Evolutionary conservation across 495 filamentous ascomycete genomes (phyloP).

Genomic region (Cercophora newfieldiana): DNA sequence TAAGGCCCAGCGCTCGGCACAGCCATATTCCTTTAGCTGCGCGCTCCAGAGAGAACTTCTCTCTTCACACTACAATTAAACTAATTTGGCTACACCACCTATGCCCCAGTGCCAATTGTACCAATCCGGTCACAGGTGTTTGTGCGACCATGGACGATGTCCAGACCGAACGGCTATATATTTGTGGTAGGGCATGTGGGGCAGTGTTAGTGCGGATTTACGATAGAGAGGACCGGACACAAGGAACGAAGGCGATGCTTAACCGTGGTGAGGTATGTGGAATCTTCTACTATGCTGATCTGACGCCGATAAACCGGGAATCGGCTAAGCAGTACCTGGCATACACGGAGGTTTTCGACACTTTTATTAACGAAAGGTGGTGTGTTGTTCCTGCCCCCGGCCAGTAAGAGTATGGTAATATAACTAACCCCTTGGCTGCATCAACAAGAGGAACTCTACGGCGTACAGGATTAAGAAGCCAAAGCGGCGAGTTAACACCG

Average conservation of each 20-base stretch:
- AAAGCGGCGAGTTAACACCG: no score
- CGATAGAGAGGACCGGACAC: neutral
- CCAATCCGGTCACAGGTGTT: neutral
- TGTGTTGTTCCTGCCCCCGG: neutral
- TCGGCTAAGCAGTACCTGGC: neutral
- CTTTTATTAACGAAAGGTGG: slow-evolving; percentile 3
- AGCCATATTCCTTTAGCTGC: no score
- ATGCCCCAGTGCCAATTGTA: no score
- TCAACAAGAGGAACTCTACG: no score
- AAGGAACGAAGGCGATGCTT: neutral
- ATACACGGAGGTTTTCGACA: slow-evolving; percentile 4
- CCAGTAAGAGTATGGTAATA: no score
- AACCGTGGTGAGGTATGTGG: neutral
- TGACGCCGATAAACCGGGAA: neutral
- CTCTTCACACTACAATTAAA: no score
- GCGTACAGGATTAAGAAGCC: no score
- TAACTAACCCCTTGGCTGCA: no score
- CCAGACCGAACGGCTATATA: neutral
- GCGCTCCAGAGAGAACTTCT: no score
- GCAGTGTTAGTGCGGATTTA: neutral
- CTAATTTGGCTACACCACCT: no score
- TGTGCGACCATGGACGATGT: neutral
- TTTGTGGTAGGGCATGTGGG: neutral
- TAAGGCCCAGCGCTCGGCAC: no score
- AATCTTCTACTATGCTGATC: neutral